A percentile compares a stretch with the other conserved stretches of the same genome.
Conservation (phyloP, 2,329 filamentous ascomycete species). For the Ophiosphaerella korrae region DNA sequence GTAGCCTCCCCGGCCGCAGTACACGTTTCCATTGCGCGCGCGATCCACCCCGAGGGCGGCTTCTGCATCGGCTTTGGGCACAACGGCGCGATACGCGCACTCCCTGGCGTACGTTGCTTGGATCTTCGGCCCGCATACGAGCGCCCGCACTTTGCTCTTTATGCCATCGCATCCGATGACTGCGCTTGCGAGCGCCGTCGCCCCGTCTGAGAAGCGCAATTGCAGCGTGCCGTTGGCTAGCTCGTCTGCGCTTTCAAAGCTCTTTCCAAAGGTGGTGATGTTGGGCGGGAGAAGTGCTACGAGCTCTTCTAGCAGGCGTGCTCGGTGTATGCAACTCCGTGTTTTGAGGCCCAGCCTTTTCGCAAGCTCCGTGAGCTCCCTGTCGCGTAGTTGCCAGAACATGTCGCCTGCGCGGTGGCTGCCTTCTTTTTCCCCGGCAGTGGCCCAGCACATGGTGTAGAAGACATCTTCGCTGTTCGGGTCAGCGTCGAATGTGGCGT, state of each 20-base stretch:
- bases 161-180: constrained; percentile 69
- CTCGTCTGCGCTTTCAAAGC: constrained; percentile 20
- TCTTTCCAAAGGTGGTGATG: constrained; percentile 26
- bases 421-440: constrained; percentile 13
- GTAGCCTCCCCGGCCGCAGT: constrained; percentile 62
- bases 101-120: constrained; percentile 59
- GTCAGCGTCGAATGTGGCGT: constrained; percentile 29
- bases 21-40: constrained; percentile 58
- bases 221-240: constrained; percentile 13
- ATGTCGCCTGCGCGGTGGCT: constrained; percentile 24
- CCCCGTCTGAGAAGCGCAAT: constrained; percentile 52
- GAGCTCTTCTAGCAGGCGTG: constrained; percentile 28
- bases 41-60: constrained; percentile 55
- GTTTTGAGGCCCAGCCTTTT: constrained; percentile 13
- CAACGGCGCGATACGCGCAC: constrained; percentile 64
- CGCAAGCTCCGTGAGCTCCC: constrained; percentile 6
- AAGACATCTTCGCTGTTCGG: constrained; percentile 19
- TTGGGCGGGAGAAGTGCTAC: constrained; percentile 22
- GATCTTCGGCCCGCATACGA: constrained; percentile 53
- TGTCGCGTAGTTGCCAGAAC: constrained; percentile 18
- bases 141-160: constrained; percentile 58
- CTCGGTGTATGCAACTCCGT: constrained; percentile 30
- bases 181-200: constrained; percentile 46
- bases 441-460: constrained; percentile 20
- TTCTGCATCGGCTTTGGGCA: constrained; percentile 61